Evolutionary conservation across 768 basidiomycete genomes (phyloP), one percentile per base, ranked within the genome.

Genomic region (Podaxis pistillaris): DNA sequence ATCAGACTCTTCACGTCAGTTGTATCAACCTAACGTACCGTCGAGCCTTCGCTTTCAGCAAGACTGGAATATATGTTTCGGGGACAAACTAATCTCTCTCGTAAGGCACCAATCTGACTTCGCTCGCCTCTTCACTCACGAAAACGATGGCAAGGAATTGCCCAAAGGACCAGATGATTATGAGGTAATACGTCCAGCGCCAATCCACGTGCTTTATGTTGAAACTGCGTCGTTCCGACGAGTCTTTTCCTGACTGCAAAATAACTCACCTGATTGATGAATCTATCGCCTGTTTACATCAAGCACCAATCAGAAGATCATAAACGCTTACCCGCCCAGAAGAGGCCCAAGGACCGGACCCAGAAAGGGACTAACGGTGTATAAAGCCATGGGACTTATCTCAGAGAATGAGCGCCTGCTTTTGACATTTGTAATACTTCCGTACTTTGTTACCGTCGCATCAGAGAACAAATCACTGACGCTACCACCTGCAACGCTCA

Each of bases 151-250:
- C 75, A 7, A 82, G 54, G 8, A 79, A 72, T 70, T 91, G 80
- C 2, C 73, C 73, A 53, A 83, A 84, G 0, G 82, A 78, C 93
- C 92, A 94, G 22, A 89, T 89, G 1, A 87, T 64, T 61, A 88
- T 70, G 15, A 89, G 73, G 60, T 86, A 85, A 74, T 87, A 94
- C 0, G 90, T 91, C 92, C 91, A 94, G 63, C 89, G 74, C 90
- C 89, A 90, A 51, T 80, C 67, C 1, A 80, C 64, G 66, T 87
- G 76, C 83, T 90, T 26, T 54, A 66, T 58, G 19, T 26, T 9
- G 38, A 6, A 46, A n/a, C 8, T 4, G 55, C 33, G 41, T n/a
- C 51, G 56, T 46, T 12, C 26, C 13, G 33, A 22, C n/a, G 28
- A 28, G 17, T 30, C 17, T 30, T 11, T 22, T 13, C 22, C 38